Base-by-base conservation (phyloP, 1,139 yeast species). In the Taiozyma onychis region DNA sequence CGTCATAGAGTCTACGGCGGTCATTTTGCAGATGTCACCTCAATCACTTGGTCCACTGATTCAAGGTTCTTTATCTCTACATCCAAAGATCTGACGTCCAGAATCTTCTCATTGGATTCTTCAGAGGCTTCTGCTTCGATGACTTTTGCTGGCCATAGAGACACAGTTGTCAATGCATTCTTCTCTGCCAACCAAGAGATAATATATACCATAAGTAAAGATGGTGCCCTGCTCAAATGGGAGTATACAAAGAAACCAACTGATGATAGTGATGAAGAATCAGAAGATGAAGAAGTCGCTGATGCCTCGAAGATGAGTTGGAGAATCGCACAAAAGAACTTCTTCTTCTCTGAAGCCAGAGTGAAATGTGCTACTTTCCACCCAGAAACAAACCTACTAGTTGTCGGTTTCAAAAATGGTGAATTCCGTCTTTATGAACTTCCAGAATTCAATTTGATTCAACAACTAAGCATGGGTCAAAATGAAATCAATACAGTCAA, bases 211-310 rank as follows among this genome's bases (percentile, higher is more conserved):
- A 77, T 95, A 34, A 87, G 96, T 65, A 88, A 87, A 67, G 99
- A 93, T 64, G 99, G 99, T 46, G 97, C 99, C 0, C 71, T 93
- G 51, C 88, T 91, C 66, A 80, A 80, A 59, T 93, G 99, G 98
- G 93, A 89, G 64, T 93, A 87, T 64, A 75, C 83, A 6, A 76
- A 78, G 39, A 80, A 73, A 54, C 78, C 81, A 45, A 59, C 59
- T 9, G 67, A 63, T 10, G 66, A 60, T n/a, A 61, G 57, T 2
- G 75, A 69, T 9, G 69, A 65, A 3, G 76, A 70, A 5, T 72
- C 66, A 11, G 75, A 72, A 22, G 73, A 67, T 18, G 72, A 70
- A 1, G 75, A 70, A 22, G 71, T 69, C 22, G 67, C 65, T 2
- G 76, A 71, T 47, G 52, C 62, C 5, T 61, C 70, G 1, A 62